A percentile compares a stretch with the other conserved stretches of the same genome.
phyloP scores from a whole-genome alignment of 257 asterid genomes.

The Lithospermum erythrorhizon region DNA sequence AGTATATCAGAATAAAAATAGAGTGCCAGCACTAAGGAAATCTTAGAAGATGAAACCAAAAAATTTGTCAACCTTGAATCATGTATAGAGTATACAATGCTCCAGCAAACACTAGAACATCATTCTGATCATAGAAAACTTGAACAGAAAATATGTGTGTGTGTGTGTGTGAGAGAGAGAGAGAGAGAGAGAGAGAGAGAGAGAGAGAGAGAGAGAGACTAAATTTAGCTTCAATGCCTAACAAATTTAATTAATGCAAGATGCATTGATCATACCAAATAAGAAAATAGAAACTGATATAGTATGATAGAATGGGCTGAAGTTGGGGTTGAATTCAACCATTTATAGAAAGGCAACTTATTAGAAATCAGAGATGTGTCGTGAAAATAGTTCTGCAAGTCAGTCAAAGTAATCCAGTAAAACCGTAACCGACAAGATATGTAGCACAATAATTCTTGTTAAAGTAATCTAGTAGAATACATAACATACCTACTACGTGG shows the following conservation, averaged over 20 bases:
- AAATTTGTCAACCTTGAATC: not conserved
- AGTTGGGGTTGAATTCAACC: too few relatives aligned
- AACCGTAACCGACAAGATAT: not conserved
- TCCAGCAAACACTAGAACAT: not conserved
- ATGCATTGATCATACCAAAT: not conserved
- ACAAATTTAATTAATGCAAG: not conserved
- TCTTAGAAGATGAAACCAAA: not conserved
- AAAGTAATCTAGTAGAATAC: not conserved
- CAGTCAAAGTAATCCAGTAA: not conserved
- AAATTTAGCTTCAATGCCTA: not conserved
- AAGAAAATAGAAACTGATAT: too few relatives aligned
- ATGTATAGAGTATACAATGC: not conserved
- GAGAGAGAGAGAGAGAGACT: too few relatives aligned
- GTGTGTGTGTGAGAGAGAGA: too few relatives aligned
- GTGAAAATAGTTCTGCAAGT: not conserved
- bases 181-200: too few relatives aligned
- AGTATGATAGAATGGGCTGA: not conserved
- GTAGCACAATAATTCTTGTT: not conserved
- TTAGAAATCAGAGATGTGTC: not conserved
- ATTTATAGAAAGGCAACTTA: too few relatives aligned
- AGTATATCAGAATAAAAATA: slow-evolving; percentile 6
- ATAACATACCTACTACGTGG: slow-evolving; percentile 65
- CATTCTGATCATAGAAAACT: not conserved
- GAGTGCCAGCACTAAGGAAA: not conserved
- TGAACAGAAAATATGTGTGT: not conserved